Percentiles rank a stretch among this genome's conserved stretches.
phyloP scores from a whole-genome alignment of 805 yeast genomes.

The Cyberlindnera japonica region DNA sequence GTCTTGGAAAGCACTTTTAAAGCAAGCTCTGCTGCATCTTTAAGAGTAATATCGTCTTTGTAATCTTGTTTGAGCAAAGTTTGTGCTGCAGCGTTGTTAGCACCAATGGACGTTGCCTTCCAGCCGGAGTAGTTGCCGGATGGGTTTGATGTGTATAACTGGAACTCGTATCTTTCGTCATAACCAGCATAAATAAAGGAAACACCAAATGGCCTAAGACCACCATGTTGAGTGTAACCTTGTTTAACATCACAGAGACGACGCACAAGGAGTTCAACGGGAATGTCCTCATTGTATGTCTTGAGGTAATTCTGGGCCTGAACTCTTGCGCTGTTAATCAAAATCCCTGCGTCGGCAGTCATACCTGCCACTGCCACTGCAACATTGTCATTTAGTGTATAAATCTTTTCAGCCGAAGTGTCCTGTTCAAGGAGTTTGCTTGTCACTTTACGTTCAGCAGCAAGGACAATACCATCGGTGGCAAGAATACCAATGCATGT shows the following conservation, averaged over 20 bases:
- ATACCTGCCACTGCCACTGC: constrained; percentile 97
- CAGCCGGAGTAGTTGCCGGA: constrained; percentile 98
- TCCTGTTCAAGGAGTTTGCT: constrained; percentile 91
- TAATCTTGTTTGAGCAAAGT: constrained; percentile 93
- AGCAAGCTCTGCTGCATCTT: constrained; percentile 83
- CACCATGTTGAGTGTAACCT: constrained; percentile 98
- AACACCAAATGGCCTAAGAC: constrained; percentile 97
- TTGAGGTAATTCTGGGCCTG: constrained; percentile 81
- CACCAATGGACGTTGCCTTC: constrained; percentile 97
- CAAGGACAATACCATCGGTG: constrained; percentile 85
- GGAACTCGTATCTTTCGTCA: constrained; percentile 87
- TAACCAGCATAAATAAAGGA: constrained; percentile 94
- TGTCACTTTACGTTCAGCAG: constrained; percentile 95
- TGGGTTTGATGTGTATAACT: constrained; percentile 92
- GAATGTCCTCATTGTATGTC: constrained; percentile 87
- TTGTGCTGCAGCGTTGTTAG: constrained; percentile 94
- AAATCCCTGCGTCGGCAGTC: constrained; percentile 93
- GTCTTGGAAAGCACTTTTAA: constrained; percentile 90
- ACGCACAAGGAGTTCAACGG: constrained; percentile 88
- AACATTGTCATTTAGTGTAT: constrained; percentile 75
- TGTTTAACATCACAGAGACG: constrained; percentile 91
- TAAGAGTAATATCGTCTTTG: constrained; percentile 69
- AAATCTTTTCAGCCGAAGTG: constrained; percentile 88
- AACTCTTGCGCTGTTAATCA: constrained; percentile 82
- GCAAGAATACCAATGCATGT: constrained; percentile 93